Conservation (phyloP, 331 rosid genomes). For the Acacia concinna region DNA sequence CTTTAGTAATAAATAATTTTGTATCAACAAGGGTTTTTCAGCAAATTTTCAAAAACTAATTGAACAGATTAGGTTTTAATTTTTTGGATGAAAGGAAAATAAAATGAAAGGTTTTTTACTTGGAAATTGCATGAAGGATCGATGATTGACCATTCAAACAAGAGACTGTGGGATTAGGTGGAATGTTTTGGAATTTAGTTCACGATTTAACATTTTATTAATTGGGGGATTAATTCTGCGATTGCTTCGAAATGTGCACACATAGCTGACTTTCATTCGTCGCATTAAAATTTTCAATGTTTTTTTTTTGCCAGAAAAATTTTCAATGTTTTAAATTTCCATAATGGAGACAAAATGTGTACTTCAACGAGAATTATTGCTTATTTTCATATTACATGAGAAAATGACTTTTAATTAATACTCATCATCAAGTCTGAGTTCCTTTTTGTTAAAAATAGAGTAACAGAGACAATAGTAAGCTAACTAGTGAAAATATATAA, state of each 20-base stretch:
- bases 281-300: background rate
- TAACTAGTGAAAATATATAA: background rate
- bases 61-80: too few species aligned
- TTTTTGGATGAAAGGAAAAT: background rate
- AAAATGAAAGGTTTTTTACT: background rate
- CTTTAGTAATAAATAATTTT: too few species aligned
- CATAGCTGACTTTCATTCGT: background rate
- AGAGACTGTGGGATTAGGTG: constrained; percentile 16
- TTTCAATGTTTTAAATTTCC: background rate
- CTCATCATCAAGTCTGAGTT: background rate
- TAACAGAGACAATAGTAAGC: background rate
- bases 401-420: background rate
- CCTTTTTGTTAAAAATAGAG: background rate
- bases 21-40: background rate
- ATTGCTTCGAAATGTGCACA: background rate
- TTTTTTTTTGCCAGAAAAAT: too few species aligned
- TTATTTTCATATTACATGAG: background rate
- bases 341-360: background rate
- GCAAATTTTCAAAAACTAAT: too few species aligned
- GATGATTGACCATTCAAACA: constrained; percentile 15
- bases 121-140: background rate
- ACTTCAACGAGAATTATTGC: background rate
- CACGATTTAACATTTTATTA: background rate
- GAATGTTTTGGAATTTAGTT: background rate
- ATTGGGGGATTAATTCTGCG: background rate